These are phyloP conservation scores for Yamadazyma aaseri DNA, from an alignment of 1,139 yeast genomes.

Conservation along the genomic window DNA sequence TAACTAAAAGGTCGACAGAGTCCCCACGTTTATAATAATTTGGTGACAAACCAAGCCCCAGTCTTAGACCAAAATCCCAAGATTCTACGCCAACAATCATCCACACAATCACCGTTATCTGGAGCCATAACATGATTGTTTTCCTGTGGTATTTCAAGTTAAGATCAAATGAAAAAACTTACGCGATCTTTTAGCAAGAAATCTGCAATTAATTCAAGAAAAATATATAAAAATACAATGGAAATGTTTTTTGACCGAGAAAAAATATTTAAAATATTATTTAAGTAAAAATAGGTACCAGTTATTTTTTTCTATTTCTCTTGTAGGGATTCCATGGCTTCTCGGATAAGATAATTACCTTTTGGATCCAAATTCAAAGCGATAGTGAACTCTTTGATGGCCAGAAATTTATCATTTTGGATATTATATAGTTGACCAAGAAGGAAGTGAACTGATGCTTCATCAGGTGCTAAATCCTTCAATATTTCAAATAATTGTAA, in stretches of 20 bases:
- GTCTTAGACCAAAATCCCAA: conserved; percentile 6
- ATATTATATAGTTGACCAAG: conserved; percentile 85
- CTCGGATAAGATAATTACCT: conserved; percentile 83
- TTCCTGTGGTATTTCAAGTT: too few species aligned
- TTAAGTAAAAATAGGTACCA: too few species aligned
- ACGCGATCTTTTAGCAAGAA: too few species aligned
- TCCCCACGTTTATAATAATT: conserved; percentile 50
- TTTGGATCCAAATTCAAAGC: conserved; percentile 93
- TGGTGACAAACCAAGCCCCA: conserved; percentile 22
- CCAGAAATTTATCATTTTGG: conserved; percentile 70
- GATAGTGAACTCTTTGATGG: conserved; percentile 82
- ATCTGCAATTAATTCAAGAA: too few species aligned
- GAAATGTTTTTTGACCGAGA: too few species aligned
- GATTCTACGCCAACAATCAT: conserved; percentile 3
- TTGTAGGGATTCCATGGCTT: conserved; percentile 65
- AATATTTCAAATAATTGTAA: conserved; percentile 71
- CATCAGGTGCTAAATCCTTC: conserved; percentile 82
- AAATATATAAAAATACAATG: too few species aligned
- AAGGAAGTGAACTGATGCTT: conserved; percentile 87
- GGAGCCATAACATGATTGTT: conserved; percentile 1
- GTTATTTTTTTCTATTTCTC: conserved; percentile 14
- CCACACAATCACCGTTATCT: neutral
- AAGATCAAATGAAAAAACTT: too few species aligned
- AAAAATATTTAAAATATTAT: too few species aligned
- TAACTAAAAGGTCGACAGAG: conserved; percentile 66